Evolutionary conservation across 495 filamentous ascomycete species (phyloP).

Genomic region (Lineolata rhizophorae): DNA sequence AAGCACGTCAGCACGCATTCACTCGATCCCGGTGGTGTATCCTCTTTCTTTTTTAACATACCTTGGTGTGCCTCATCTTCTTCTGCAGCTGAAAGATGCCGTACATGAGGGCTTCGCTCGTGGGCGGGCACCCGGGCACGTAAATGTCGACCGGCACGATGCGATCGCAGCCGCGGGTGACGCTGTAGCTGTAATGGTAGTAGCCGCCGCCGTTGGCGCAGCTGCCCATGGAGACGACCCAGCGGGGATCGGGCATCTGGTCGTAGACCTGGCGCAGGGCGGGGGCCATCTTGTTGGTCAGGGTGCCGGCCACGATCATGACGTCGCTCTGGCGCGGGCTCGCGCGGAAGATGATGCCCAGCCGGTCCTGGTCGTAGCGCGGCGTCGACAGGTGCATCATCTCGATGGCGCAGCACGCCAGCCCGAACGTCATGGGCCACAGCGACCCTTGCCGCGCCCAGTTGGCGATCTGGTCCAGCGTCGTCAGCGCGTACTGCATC

Average conservation of each 20-base stretch:
- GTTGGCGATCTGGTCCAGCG: constrained; percentile 78
- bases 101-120: constrained; percentile 72
- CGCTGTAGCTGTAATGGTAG: constrained; percentile 84
- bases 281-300: constrained; percentile 97
- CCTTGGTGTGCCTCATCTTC: constrained; percentile 59
- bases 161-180: constrained; percentile 69
- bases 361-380: constrained; percentile 85
- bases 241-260: constrained; percentile 90
- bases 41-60: background rate
- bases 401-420: constrained; percentile 90
- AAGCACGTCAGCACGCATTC: background rate
- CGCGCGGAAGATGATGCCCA: constrained; percentile 94
- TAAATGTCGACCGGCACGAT: constrained; percentile 87
- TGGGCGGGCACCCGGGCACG: constrained; percentile 82
- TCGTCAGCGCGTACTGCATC: constrained; percentile 95
- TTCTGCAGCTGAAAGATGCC: constrained; percentile 72
- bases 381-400: constrained; percentile 98
- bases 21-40: background rate
- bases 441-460: constrained; percentile 86
- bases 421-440: constrained; percentile 96
- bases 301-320: constrained; percentile 91
- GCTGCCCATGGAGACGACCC: constrained; percentile 81
- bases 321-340: constrained; percentile 90
- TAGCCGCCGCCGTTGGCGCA: constrained; percentile 89
- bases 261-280: constrained; percentile 90